Base-by-base conservation (phyloP, 2,329 filamentous ascomycete species). In the Cryoendolithus antarcticus region DNA sequence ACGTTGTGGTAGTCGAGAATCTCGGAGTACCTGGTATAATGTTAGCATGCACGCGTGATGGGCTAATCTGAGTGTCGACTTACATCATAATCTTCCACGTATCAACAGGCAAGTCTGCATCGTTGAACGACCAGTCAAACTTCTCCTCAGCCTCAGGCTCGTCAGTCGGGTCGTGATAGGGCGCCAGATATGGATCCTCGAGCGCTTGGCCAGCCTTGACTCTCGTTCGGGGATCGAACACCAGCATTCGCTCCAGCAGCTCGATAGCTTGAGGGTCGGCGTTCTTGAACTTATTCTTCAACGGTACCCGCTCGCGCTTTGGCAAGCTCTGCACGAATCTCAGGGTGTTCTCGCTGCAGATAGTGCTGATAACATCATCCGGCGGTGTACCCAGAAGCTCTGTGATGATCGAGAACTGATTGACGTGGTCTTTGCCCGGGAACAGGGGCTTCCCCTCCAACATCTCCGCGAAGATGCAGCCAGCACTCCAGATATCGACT, bases 61-160 rank as follows among this genome's bases (percentile, higher is more conserved):
- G 11, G 27, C 30, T 9, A 10, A n/a, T n/a, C 5, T 6, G 9
- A 28, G 19, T 34, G 3, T n/a, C 29, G 13, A 9, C 82, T 58
- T 72, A 94, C 91, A 98, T 98, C 91, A 96, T 98, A 60, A 98
- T 95, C 70, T 98, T 98, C 91, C 91, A 98, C n/a, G 88, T 94
- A 59, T 98, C 91, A 37, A 96, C 88, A 1, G 91, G 89, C 41
- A 98, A 70, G 59, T 98, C 91, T 35, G 89, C 91, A 54, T 98
- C 91, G 62, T 96, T 96, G 67, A 98, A 98, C 39, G 88, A 95
- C 91, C 91, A 98, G 61, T 98, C 91, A 55, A 98, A 98, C 67
- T 94, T 95, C 70, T 95, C 88, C 45, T 94, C 85, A 13, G 91
- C 85, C 10, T 86, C 80, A 1, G 91, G 91, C 70, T 98, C 91